Conservation (phyloP, 2,329 filamentous ascomycete species). For the Fusarium concolor region DNA sequence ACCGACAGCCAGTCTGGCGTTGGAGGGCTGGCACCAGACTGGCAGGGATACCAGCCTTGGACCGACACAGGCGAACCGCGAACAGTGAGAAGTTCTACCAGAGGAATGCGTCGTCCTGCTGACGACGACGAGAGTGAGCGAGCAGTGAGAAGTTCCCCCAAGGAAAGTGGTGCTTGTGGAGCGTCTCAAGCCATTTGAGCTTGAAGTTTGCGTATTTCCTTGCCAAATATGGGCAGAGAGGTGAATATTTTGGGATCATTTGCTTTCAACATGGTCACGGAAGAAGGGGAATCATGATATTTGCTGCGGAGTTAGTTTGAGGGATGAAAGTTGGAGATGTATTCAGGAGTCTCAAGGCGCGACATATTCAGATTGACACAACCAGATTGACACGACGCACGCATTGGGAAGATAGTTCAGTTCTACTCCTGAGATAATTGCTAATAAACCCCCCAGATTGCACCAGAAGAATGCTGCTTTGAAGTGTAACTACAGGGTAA, state of each 20-base stretch:
- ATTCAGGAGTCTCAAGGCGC: not conserved
- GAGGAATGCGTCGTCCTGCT: not conserved
- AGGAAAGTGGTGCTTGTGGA: not conserved
- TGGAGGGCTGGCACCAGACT: too few species aligned
- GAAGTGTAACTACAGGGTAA: not conserved
- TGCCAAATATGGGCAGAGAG: not conserved
- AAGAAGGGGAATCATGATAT: not conserved
- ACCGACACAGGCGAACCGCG: too few species aligned
- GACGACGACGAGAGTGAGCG: not conserved
- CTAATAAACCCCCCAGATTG: slow-evolving; percentile 3
- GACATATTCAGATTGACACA: slow-evolving; percentile 11
- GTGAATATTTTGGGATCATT: slow-evolving; percentile 1
- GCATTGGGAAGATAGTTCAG: not conserved
- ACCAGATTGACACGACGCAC: not conserved
- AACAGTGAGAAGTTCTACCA: slow-evolving; percentile 3
- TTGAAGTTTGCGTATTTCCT: not conserved
- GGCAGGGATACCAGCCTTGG: too few species aligned
- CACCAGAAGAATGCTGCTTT: too few species aligned
- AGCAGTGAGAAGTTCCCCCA: slow-evolving; percentile 3
- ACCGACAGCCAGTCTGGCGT: too few species aligned
- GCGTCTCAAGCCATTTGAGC: not conserved
- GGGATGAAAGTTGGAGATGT: not conserved
- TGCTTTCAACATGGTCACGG: not conserved
- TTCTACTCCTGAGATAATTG: not conserved
- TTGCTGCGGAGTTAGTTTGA: not conserved